These are phyloP conservation scores for Royoungia palumana DNA, from an alignment of 768 basidiomycete species.

Conservation along the genomic window DNA sequence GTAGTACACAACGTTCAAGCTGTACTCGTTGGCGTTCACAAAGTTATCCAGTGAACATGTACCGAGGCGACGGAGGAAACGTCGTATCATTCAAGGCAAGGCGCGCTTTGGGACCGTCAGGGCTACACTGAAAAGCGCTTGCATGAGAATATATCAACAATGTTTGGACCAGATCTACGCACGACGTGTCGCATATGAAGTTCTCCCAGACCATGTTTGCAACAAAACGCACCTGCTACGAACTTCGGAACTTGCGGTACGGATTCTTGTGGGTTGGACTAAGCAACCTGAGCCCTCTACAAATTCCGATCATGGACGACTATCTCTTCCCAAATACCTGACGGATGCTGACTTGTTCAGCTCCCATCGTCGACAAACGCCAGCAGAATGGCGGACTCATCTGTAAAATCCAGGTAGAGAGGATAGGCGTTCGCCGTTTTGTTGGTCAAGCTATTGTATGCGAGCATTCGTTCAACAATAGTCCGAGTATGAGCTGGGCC, in stretches of 20 bases:
- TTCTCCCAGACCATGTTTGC: conserved; percentile 43
- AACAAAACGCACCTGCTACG: conserved; percentile 39
- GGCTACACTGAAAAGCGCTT: conserved; percentile 5
- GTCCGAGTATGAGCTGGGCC: not conserved
- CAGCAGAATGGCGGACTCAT: conserved; percentile 37
- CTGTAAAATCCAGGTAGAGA: conserved; percentile 42
- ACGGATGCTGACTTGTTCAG: conserved; percentile 33
- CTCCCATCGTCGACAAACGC: conserved; percentile 37
- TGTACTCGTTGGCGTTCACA: conserved; percentile 24
- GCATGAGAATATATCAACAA: no score
- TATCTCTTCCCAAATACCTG: no score
- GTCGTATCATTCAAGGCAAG: conserved; percentile 37
- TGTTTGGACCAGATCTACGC: not conserved
- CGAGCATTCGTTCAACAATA: not conserved
- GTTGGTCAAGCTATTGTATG: conserved; percentile 30
- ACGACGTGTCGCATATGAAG: conserved; percentile 38
- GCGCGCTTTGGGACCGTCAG: conserved; percentile 33
- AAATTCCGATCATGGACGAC: not conserved
- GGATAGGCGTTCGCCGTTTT: conserved; percentile 26
- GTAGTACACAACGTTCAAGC: conserved; percentile 26
- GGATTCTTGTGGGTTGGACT: conserved; percentile 21
- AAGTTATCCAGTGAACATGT: conserved; percentile 35
- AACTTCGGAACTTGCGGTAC: conserved; percentile 36
- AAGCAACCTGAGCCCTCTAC: conserved; percentile 34
- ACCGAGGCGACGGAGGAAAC: conserved; percentile 34